These are phyloP conservation scores for Ceratobasidium sp. DNA, from an alignment of 1,284 basidiomycete species.

Conservation along the genomic window DNA sequence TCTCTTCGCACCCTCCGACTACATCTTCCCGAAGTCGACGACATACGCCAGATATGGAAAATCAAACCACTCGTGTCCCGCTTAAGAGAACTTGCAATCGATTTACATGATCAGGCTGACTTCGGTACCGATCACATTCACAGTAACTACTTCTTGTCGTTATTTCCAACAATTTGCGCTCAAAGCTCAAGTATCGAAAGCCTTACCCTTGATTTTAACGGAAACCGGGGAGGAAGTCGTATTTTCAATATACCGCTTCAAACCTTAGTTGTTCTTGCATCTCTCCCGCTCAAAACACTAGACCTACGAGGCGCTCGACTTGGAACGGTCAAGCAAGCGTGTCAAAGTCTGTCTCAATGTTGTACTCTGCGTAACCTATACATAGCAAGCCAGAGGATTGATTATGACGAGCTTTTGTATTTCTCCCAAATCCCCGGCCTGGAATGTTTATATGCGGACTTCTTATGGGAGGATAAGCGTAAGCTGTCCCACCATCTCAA, in stretches of 20 bases:
- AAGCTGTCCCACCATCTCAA: neutral
- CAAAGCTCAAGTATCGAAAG: too few relatives aligned
- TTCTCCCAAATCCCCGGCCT: neutral
- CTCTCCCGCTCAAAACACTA: too few relatives aligned
- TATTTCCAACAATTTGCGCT: too few relatives aligned
- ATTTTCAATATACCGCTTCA: too few relatives aligned
- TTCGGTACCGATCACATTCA: too few relatives aligned
- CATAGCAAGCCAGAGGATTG: neutral
- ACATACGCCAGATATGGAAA: neutral
- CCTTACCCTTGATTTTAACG: too few relatives aligned
- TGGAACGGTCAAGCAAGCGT: neutral
- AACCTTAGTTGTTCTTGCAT: too few relatives aligned
- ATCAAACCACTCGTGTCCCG: neutral
- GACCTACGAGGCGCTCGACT: too few relatives aligned
- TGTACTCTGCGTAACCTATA: neutral
- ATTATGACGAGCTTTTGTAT: neutral
- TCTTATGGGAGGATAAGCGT: neutral
- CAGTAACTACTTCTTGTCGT: too few relatives aligned
- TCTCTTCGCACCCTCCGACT: neutral
- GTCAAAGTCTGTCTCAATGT: neutral
- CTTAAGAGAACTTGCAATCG: neutral
- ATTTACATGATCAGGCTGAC: neutral
- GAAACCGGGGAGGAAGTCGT: too few relatives aligned
- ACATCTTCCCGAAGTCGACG: neutral
- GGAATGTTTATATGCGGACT: neutral